phyloP scores from a whole-genome alignment of 2,329 filamentous ascomycete genomes.

The Dissoconium aciculare region DNA sequence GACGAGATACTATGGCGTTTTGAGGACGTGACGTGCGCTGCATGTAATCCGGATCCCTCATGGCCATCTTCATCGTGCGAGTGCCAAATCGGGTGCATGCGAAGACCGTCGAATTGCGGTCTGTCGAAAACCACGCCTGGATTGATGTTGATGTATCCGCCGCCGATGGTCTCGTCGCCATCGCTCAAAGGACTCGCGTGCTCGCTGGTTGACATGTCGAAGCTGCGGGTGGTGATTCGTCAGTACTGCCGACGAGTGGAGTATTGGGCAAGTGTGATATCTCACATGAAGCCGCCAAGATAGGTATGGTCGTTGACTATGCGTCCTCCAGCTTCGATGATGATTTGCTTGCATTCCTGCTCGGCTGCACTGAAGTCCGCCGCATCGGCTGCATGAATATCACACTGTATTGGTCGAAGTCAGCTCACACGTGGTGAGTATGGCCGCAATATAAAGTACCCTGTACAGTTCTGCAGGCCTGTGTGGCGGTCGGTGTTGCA shows the following conservation, averaged over 20 bases:
- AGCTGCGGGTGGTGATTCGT: too few species aligned
- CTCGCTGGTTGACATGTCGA: background rate
- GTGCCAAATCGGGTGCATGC: constrained; percentile 2
- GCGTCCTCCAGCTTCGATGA: constrained; percentile 8
- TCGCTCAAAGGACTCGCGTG: constrained; percentile 5
- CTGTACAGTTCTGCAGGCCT: too few species aligned
- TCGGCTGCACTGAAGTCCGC: constrained; percentile 8
- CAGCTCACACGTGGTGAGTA: too few species aligned
- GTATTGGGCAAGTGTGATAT: constrained; percentile 2
- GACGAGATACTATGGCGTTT: too few species aligned
- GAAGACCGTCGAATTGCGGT: constrained; percentile 7
- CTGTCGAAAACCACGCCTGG: constrained; percentile 7
- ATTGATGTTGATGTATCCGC: constrained; percentile 7
- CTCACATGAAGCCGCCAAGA: constrained; percentile 13
- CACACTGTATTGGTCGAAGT: too few species aligned
- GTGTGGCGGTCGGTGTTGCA: too few species aligned
- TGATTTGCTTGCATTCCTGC: constrained; percentile 8
- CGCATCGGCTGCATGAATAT: constrained; percentile 8
- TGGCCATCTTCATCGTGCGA: too few species aligned
- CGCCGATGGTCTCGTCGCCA: constrained; percentile 3
- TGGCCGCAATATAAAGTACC: too few species aligned
- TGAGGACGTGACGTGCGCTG: too few species aligned
- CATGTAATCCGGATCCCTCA: too few species aligned
- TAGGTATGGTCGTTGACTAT: constrained; percentile 9
- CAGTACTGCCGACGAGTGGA: too few species aligned